These are phyloP conservation scores for Trametes sanguinea DNA, from an alignment of 768 basidiomycete species.

Conservation along the genomic window DNA sequence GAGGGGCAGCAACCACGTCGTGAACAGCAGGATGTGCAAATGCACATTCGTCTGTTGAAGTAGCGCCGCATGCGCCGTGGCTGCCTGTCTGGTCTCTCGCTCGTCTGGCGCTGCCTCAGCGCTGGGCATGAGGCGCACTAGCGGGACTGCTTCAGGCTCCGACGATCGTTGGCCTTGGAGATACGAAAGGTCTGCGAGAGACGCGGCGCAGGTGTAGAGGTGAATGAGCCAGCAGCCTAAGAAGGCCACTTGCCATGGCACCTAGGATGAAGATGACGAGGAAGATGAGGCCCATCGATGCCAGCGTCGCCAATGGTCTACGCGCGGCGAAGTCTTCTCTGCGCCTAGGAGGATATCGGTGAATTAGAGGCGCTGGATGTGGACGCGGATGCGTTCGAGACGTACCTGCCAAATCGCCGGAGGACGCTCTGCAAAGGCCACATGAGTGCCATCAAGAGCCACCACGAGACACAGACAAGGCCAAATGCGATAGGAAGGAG, in stretches of 20 bases:
- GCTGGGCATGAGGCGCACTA: background rate
- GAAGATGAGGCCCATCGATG: conserved; percentile 64
- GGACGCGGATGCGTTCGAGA: background rate
- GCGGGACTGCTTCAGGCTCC: conserved; percentile 1
- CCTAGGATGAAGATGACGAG: conserved; percentile 66
- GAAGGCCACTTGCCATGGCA: conserved; percentile 94
- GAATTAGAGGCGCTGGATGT: background rate
- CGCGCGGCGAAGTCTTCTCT: conserved; percentile 26
- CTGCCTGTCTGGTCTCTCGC: background rate
- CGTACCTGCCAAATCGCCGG: conserved; percentile 26
- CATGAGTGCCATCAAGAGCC: conserved; percentile 49
- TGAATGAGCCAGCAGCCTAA: conserved; percentile 84
- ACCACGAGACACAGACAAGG: conserved; percentile 63
- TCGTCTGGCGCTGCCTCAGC: background rate
- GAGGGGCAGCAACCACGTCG: conserved; percentile 82
- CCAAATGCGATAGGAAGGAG: conserved; percentile 64
- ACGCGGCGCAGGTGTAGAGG: conserved; percentile 57
- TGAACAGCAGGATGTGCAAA: conserved; percentile 63
- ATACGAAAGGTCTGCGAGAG: conserved; percentile 7
- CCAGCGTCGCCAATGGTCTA: conserved; percentile 48
- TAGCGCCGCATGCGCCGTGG: background rate
- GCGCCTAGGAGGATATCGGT: background rate
- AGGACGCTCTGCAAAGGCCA: conserved; percentile 44
- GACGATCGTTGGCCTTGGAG: background rate
- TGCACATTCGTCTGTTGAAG: conserved; percentile 30